A percentile compares a stretch with the other conserved stretches of the same genome.
These are phyloP conservation scores for Cyclostephanos invisitatus DNA, from an alignment of 108 stramenopile species.

Conservation along the genomic window DNA sequence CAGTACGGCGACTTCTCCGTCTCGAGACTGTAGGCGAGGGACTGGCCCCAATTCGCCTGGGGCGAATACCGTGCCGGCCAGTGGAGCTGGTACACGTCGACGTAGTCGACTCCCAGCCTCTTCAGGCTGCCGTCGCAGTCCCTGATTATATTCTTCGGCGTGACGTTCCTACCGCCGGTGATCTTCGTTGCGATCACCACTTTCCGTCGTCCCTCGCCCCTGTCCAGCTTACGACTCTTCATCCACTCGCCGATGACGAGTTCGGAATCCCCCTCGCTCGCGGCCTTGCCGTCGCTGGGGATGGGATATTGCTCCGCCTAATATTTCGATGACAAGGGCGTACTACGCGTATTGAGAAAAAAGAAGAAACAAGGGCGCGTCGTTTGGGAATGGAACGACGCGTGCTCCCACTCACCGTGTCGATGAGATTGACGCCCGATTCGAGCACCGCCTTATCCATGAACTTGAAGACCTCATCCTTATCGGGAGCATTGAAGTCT, in stretches of 20 bases:
- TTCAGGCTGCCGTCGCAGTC: constrained; percentile 71
- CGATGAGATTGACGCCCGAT: constrained; percentile 81
- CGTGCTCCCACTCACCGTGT: constrained; percentile 44
- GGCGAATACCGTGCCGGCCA: constrained; percentile 89
- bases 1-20: constrained; percentile 64
- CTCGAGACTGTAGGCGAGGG: constrained; percentile 70
- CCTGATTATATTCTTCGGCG: constrained; percentile 48
- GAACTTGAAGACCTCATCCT: constrained; percentile 68
- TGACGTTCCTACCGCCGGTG: constrained; percentile 76
- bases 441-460: constrained; percentile 83
- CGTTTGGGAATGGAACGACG: not conserved
- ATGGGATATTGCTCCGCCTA: constrained; percentile 88
- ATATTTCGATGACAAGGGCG: not conserved
- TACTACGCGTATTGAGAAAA: not conserved
- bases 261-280: constrained; percentile 82
- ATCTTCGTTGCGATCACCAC: constrained; percentile 90
- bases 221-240: constrained; percentile 59
- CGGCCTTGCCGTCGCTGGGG: constrained; percentile 59
- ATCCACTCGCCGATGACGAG: constrained; percentile 83
- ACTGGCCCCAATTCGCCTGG: constrained; percentile 89
- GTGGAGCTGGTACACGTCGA: constrained; percentile 87
- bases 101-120: constrained; percentile 76
- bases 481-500: constrained; percentile 81
- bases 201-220: constrained; percentile 56
- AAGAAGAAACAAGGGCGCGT: not conserved